phyloP scores from a whole-genome alignment of 208 protist genomes.

The Sergeia podlipaevii region DNA sequence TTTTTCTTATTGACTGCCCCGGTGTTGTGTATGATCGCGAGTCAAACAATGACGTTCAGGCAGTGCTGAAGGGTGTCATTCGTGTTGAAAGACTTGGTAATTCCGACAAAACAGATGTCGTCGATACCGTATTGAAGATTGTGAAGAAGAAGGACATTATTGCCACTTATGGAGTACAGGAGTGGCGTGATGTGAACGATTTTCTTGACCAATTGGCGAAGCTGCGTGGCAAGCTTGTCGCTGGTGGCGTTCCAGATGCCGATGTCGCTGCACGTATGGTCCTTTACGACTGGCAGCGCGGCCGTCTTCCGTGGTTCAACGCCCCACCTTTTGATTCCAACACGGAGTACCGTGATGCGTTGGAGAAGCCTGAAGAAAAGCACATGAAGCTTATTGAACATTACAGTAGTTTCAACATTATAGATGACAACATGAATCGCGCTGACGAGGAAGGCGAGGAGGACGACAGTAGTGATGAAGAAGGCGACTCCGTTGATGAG shows the following conservation, averaged over 20 bases:
- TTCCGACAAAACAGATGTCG: conserved; percentile 92
- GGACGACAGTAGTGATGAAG: conserved; percentile 15
- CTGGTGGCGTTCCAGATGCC: conserved; percentile 94
- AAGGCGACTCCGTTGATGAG: background rate
- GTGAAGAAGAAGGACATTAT: conserved; percentile 96
- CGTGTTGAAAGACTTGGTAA: conserved; percentile 90
- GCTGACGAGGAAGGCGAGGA: conserved; percentile 7
- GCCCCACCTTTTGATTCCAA: conserved; percentile 90
- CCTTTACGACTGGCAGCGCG: conserved; percentile 97
- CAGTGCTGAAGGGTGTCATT: conserved; percentile 98
- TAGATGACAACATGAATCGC: conserved; percentile 64
- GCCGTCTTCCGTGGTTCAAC: conserved; percentile 96
- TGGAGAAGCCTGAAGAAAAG: conserved; percentile 56
- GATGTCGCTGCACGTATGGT: conserved; percentile 95
- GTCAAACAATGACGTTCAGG: conserved; percentile 95
- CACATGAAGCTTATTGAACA: conserved; percentile 90
- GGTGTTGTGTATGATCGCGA: conserved; percentile 96
- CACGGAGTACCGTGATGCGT: conserved; percentile 79
- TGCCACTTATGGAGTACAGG: conserved; percentile 93
- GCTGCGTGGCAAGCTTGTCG: conserved; percentile 93
- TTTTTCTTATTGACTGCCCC: conserved; percentile 99
- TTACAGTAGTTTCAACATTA: conserved; percentile 80
- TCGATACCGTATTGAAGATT: conserved; percentile 93
- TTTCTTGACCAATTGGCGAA: conserved; percentile 97
- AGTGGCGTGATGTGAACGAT: conserved; percentile 93